Base-by-base conservation (phyloP, 106 monocot genomes). In the Iris macrosiphon region DNA sequence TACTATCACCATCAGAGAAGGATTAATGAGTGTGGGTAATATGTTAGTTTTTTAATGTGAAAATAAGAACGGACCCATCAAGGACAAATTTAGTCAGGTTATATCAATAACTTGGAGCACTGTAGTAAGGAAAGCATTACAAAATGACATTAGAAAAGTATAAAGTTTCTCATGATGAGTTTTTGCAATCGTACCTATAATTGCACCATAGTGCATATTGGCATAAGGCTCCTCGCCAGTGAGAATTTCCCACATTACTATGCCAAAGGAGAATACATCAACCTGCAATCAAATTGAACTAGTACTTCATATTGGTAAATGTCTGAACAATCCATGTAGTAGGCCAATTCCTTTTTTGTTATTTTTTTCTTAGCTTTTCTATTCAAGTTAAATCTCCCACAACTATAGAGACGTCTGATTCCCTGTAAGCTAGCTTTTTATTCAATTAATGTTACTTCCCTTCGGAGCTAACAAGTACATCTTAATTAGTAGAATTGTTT, bases 161-260 rank as follows among this genome's bases (percentile, higher is more conserved):
- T 8, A 6, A 13, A 49, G 33, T 49, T 19, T 45, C 12, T 38
- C 17, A 28, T 24, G 39, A 33, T 38, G 3, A 17, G 16, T 14
- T 27, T 29, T 50, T 53, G 57, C 17, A 40, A 2, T 9, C n/a
- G 52, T 87, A 96, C 95, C 89, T 85, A 96, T 96, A 22, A 96
- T 89, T 51, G 76, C 89, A 57, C 85, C 95, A 72, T 85, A 89
- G 53, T 96, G 95, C 95, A 96, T 89, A 58, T 75, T 80, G 25
- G 75, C 89, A 61, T 96, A 96, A 22, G 95, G 95, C 24, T 89
- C 95, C 22, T 89, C 89, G 6, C 89, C 85, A 1, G 95, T 96
- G 33, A 89, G 85, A 75, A 96, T 96, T 64, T 96, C 95, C 95
- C 95, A 96, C 95, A 96, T 77, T 18, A 89, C 85, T 68, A 96